Evolutionary conservation across 768 basidiomycete species (phyloP).

Genomic region (Sporobolomyces phaffii): DNA sequence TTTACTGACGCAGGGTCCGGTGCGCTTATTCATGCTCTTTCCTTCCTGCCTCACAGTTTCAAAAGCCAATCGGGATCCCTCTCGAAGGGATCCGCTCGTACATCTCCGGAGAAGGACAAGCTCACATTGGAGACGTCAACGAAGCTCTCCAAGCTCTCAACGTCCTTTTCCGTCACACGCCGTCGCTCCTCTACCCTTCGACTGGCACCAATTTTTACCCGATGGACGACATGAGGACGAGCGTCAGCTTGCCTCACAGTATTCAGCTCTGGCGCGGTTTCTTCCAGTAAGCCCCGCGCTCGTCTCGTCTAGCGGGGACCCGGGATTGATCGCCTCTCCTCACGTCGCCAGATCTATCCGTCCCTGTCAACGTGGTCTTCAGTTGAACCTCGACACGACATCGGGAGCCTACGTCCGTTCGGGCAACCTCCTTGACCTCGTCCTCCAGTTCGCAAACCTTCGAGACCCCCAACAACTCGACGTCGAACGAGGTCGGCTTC

Average conservation of each 20-base stretch:
- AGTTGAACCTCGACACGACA: slow-evolving; percentile 23
- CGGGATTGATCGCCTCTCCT: no score
- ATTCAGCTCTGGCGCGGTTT: slow-evolving; percentile 15
- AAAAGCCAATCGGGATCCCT: slow-evolving; percentile 4
- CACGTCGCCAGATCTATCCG: slow-evolving; percentile 5
- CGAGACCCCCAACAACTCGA: not conserved
- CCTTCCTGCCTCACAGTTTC: not conserved
- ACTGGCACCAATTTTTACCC: not conserved
- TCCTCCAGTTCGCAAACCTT: not conserved
- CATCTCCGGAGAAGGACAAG: not conserved
- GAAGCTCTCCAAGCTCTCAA: slow-evolving; percentile 10
- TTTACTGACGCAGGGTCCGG: no score
- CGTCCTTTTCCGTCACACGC: slow-evolving; percentile 2
- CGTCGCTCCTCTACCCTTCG: not conserved
- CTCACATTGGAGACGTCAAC: not conserved
- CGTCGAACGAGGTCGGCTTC: not conserved
- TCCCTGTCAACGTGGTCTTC: not conserved
- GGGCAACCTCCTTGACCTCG: not conserved
- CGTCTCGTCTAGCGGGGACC: no score
- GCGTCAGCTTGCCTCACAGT: not conserved
- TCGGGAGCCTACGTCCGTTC: slow-evolving; percentile 4
- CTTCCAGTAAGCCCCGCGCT: not conserved
- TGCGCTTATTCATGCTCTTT: not conserved
- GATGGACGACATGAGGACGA: not conserved
- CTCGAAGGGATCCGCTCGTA: not conserved